Conservation (phyloP, 768 basidiomycete genomes). For the Russula vinacea region DNA sequence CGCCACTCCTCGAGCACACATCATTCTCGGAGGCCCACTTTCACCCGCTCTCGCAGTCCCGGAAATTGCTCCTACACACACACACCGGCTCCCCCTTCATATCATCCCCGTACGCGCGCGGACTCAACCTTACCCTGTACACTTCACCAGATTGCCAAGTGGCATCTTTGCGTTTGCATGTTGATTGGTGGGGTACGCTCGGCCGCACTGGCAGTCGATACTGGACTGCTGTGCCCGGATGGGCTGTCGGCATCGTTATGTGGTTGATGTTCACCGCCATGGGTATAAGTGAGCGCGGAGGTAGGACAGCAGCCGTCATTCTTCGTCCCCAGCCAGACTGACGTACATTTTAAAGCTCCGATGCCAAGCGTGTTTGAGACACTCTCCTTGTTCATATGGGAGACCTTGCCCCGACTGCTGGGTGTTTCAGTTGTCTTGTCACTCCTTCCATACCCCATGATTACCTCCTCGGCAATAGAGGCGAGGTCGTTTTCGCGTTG, state of each 20-base stretch:
- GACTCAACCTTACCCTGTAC: conserved; percentile 58
- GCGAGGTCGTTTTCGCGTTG: conserved; percentile 46
- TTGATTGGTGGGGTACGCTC: conserved; percentile 71
- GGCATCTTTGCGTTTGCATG: conserved; percentile 45
- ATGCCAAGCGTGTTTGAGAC: conserved; percentile 53
- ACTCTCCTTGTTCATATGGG: conserved; percentile 43
- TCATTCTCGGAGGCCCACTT: conserved; percentile 72
- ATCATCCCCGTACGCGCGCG: conserved; percentile 34
- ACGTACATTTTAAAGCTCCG: conserved; percentile 34
- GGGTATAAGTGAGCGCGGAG: conserved; percentile 36
- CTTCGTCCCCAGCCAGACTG: conserved; percentile 5
- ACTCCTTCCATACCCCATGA: conserved; percentile 53
- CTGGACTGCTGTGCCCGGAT: conserved; percentile 64
- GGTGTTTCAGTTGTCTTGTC: conserved; percentile 46
- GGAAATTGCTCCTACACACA: conserved; percentile 58
- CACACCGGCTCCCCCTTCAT: conserved; percentile 69
- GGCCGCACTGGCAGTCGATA: conserved; percentile 74
- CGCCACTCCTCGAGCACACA: conserved; percentile 64
- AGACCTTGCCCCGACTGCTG: conserved; percentile 44
- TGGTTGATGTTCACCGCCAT: conserved; percentile 55
- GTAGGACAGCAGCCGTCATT: conserved; percentile 22
- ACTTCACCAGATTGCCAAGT: conserved; percentile 55
- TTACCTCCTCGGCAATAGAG: conserved; percentile 60
- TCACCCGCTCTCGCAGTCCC: conserved; percentile 44
- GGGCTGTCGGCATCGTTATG: conserved; percentile 69